Base-by-base conservation (phyloP, 371 early-diverging fungal genomes). In the Entomophthora muscae region DNA sequence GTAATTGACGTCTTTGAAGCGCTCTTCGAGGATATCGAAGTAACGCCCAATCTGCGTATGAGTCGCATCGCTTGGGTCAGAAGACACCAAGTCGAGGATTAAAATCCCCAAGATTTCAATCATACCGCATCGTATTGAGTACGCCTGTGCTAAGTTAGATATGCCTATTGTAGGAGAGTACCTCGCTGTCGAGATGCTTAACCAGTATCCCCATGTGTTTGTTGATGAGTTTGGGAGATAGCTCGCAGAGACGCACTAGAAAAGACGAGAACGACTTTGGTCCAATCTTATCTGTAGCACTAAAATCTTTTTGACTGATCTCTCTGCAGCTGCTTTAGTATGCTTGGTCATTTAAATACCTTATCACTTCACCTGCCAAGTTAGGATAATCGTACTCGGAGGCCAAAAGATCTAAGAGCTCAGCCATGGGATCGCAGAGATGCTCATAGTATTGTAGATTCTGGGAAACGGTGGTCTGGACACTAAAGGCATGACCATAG, bases 401-500 rank as follows among this genome's bases (percentile, higher is more conserved):
- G 28, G 77, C 75, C 52, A 89, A 66, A 64, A 78, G 71, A 27
- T 81, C 76, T 42, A 96, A 67, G 0, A 95, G 75, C 52, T 90
- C 89, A 0, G 96, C 97, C 85, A 93, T 88, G 21, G 85, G 77
- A 67, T 98, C 95, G 28, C 90, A 80, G 24, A 93, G 78, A 65
- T 93, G 89, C 56, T 96, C 96, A 77, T 83, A 91, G 67, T 93
- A 93, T 65, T 89, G 87, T 42, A 96, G 74, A 67, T 89, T 84
- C 66, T 95, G 92, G 62, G 87, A 78, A 23, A 94, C 82, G 17
- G 90, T 82, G 0, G 90, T 87, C 67, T 84, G 83, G 24, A 53
- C 79, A 78, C 90, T 84, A 66, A 82, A 81, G 55, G 78, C 75
- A 21, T 88, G 82, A 63, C 88, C 86, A 69, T 90, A 88, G 32